Evolutionary conservation across 805 yeast genomes (phyloP).

Genomic region (Spathaspora boniae): DNA sequence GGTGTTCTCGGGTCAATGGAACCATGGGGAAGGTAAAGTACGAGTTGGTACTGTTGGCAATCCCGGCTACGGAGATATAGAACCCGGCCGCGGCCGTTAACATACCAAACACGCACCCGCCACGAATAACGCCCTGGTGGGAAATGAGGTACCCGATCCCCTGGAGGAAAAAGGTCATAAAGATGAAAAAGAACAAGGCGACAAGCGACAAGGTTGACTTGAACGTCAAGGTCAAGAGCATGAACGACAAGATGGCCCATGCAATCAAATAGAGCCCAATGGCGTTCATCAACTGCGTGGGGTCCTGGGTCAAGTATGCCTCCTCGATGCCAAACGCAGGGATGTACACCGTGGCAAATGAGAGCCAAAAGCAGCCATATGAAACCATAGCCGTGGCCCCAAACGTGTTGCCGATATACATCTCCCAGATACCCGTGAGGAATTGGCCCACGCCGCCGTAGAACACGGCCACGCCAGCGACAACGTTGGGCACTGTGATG

Average conservation of each 20-base stretch:
- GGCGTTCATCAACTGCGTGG: constrained; percentile 44
- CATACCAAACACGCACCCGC: constrained; percentile 62
- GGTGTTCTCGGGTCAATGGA: constrained; percentile 28
- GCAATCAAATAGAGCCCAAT: constrained; percentile 58
- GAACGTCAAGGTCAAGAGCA: constrained; percentile 52
- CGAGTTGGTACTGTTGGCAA: constrained; percentile 56
- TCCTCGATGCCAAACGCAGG: constrained; percentile 55
- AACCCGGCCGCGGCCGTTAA: constrained; percentile 55
- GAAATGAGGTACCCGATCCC: constrained; percentile 47
- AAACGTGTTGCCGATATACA: constrained; percentile 51
- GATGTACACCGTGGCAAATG: constrained; percentile 45
- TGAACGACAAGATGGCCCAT: constrained; percentile 62
- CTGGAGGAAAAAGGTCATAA: constrained; percentile 48
- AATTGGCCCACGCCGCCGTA: constrained; percentile 50
- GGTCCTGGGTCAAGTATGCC: constrained; percentile 38
- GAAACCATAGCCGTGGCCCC: constrained; percentile 50
- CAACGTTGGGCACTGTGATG: constrained; percentile 39
- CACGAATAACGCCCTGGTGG: constrained; percentile 39
- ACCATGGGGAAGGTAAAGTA: constrained; percentile 51
- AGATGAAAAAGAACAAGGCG: constrained; percentile 50
- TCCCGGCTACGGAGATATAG: constrained; percentile 61
- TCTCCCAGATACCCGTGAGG: constrained; percentile 50
- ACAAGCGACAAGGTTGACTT: constrained; percentile 51
- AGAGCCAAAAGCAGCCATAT: constrained; percentile 56
- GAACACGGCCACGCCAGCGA: constrained; percentile 45